These are phyloP conservation scores for Hypericum perforatum DNA, from an alignment of 345 rosid genomes.

Conservation along the genomic window DNA sequence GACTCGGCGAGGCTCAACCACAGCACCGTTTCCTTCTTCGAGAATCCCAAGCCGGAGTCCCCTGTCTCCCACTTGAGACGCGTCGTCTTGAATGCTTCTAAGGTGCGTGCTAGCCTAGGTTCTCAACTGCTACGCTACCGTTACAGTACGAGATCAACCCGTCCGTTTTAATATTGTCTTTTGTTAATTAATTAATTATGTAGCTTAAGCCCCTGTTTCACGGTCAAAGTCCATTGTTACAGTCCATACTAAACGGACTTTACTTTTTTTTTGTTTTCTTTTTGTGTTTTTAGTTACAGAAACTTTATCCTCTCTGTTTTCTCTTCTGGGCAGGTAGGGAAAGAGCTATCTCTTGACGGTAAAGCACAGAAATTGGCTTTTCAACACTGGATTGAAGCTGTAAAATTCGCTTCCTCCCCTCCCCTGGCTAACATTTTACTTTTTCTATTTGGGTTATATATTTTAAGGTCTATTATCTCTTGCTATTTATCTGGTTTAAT, in stretches of 20 bases:
- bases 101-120: constrained; percentile 26
- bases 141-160: too few relatives aligned
- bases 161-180: too few relatives aligned
- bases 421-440: too few relatives aligned
- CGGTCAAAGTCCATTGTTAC: too few relatives aligned
- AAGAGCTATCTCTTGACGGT: constrained; percentile 15
- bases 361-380: constrained; percentile 62
- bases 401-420: constrained; percentile 9
- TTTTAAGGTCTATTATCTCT: too few relatives aligned
- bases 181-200: too few relatives aligned
- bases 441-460: not conserved
- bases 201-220: too few relatives aligned
- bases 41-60: constrained; percentile 57
- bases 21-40: constrained; percentile 74
- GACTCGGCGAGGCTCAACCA: constrained; percentile 63
- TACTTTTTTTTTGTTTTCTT: not conserved
- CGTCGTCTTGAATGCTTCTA: constrained; percentile 60
- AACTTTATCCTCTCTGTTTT: constrained; percentile 1
- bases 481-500: too few relatives aligned
- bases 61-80: constrained; percentile 78
- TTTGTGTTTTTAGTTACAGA: not conserved
- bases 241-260: not conserved
- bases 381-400: constrained; percentile 79
- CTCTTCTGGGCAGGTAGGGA: too few relatives aligned
- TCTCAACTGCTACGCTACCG: not conserved